These are phyloP conservation scores for Rehmannia glutinosa DNA, from an alignment of 257 asterid species.

Conservation along the genomic window DNA sequence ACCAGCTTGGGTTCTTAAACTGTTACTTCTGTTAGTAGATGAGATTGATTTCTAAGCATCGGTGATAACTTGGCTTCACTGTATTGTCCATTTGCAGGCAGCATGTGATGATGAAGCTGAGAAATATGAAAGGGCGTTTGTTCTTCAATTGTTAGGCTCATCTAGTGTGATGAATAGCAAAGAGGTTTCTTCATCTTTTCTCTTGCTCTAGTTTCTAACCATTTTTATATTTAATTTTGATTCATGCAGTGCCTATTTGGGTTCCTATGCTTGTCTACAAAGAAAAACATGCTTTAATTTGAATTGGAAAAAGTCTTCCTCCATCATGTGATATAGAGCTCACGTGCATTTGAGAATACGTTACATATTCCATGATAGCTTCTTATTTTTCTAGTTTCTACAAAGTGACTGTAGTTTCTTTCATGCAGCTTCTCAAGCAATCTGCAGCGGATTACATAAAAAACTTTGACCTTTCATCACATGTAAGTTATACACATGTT, in stretches of 20 bases:
- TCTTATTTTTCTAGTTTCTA: constrained; percentile 9
- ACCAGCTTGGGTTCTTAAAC: background rate
- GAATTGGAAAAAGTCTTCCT: too few relatives aligned
- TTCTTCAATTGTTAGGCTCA: constrained; percentile 67
- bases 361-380: too few relatives aligned
- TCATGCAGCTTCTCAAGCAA: constrained; percentile 78
- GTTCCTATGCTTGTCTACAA: constrained; percentile 8
- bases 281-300: too few relatives aligned
- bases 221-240: background rate
- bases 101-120: constrained; percentile 81
- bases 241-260: background rate
- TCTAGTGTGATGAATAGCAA: constrained; percentile 32
- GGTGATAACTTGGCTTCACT: constrained; percentile 15
- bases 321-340: background rate
- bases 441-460: constrained; percentile 70
- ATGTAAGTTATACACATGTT: constrained; percentile 47
- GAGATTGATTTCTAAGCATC: constrained; percentile 8
- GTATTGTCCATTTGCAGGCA: constrained; percentile 49
- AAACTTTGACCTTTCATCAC: constrained; percentile 56
- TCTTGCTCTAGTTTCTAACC: constrained; percentile 11
- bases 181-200: constrained; percentile 52
- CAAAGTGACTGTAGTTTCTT: constrained; percentile 20
- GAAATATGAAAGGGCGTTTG: constrained; percentile 69
- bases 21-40: constrained; percentile 3
- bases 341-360: constrained; percentile 6